Base-by-base conservation (phyloP, 257 asterid genomes). In the Solanum dulcamara region DNA sequence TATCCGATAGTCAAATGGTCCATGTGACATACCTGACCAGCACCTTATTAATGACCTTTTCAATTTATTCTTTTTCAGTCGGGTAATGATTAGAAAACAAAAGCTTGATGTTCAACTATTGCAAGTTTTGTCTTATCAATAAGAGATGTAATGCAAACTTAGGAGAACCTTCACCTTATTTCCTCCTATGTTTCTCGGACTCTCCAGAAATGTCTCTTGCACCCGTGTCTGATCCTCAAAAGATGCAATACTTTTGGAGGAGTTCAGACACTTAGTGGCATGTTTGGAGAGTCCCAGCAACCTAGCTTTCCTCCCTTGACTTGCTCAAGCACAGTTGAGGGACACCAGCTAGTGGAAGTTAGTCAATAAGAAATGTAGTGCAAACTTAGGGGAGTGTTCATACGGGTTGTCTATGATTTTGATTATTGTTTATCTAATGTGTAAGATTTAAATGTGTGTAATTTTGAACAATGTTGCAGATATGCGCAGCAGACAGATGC, bases 401-500 rank as follows among this genome's bases (percentile, higher is more conserved):
- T 20, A 28, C 15, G 4, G 2, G 4, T 18, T 1, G 64, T 28
- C 28, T 0, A 48, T 46, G 40, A 64, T 48, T 48, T 30, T 48
- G 50, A 17, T 79, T 79, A 79, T 48, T 48, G 30, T 70, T 37
- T 18, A 37, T 75, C 35, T 24, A 44, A 6, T 26, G 35, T 26
- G 64, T 46, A 46, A 44, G 18, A 46, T 46, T 28, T 8, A 28
- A 17, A 44, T 24, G 8, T 46, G 62, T 79, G 28, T 77, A 28
- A 79, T 48, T 79, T 26, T 30, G 15, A 48, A 79, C 80, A 84
- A 9, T 50, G 22, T 75, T 81, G 57, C 95, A 96, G 99, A 89
- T 86, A 90, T 4, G 99, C 99, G 7, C 99, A 96, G 85, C 98
- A 96, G 90, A 96, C 99, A 1, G 99, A 96, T 86, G 98, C 98